These are phyloP conservation scores for Uncinocarpus reesii DNA, from an alignment of 2,329 filamentous ascomycete genomes.

Conservation along the genomic window DNA sequence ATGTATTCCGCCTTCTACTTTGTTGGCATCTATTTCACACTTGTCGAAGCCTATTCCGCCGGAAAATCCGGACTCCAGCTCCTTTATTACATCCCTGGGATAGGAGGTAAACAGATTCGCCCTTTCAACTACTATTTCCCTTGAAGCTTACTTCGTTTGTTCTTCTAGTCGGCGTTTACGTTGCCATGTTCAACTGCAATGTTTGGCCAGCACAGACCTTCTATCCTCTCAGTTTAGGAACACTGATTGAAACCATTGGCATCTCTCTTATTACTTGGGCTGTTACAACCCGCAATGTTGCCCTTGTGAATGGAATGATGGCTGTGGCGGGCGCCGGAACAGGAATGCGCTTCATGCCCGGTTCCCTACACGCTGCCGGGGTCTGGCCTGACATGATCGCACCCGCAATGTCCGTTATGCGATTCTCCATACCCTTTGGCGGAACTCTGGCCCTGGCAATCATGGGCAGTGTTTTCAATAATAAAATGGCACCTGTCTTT, in stretches of 20 bases:
- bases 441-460: slow-evolving; percentile 56
- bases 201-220: slow-evolving; percentile 53
- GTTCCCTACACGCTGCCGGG: slow-evolving; percentile 52
- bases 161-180: slow-evolving; percentile 43
- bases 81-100: slow-evolving; percentile 54
- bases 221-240: slow-evolving; percentile 47
- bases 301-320: slow-evolving; percentile 56
- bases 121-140: neutral
- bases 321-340: slow-evolving; percentile 53
- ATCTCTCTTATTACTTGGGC: slow-evolving; percentile 50
- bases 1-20: slow-evolving; percentile 55
- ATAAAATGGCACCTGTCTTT: slow-evolving; percentile 35
- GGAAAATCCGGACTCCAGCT: slow-evolving; percentile 48
- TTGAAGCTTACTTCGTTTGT: slow-evolving; percentile 7
- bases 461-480: slow-evolving; percentile 61
- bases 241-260: slow-evolving; percentile 48
- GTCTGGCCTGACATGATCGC: slow-evolving; percentile 51
- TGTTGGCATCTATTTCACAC: slow-evolving; percentile 56
- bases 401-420: slow-evolving; percentile 49
- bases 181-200: slow-evolving; percentile 52
- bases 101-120: slow-evolving; percentile 41
- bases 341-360: slow-evolving; percentile 56
- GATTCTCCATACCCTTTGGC: slow-evolving; percentile 52
- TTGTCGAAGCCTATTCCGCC: slow-evolving; percentile 46
- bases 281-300: slow-evolving; percentile 40